Percentiles rank a stretch among this genome's conserved stretches.
Evolutionary conservation across 768 basidiomycete species (phyloP).

Genomic region (Coprinopsis sp.): DNA sequence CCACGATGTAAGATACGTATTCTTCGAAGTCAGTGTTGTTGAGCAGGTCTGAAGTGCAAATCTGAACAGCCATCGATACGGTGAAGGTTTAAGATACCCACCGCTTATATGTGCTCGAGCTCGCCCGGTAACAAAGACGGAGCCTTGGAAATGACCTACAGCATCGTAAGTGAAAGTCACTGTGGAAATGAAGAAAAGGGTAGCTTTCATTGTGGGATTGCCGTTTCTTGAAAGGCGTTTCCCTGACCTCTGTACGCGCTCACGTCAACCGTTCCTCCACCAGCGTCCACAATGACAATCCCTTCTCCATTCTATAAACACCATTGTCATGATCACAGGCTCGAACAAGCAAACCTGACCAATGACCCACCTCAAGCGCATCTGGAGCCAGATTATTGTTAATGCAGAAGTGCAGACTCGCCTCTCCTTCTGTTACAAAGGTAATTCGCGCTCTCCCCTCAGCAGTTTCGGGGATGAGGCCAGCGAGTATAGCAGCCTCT

Average conservation of each 20-base stretch:
- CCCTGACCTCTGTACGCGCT: conserved; percentile 41
- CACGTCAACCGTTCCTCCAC: conserved; percentile 57
- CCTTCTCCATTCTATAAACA: conserved; percentile 18
- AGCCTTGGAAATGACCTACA: conserved; percentile 40
- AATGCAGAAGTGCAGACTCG: conserved; percentile 53
- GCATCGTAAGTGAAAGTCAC: background rate
- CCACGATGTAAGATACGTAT: conserved; percentile 36
- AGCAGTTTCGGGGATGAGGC: conserved; percentile 36
- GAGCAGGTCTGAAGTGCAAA: conserved; percentile 28
- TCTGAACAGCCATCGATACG: background rate
- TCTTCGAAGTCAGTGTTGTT: conserved; percentile 33
- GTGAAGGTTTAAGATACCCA: conserved; percentile 12
- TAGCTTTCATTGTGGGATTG: conserved; percentile 30
- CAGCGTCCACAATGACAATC: conserved; percentile 52
- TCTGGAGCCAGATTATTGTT: conserved; percentile 37
- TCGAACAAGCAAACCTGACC: background rate
- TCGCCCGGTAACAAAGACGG: conserved; percentile 38
- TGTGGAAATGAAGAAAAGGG: background rate
- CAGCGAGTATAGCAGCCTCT: conserved; percentile 43
- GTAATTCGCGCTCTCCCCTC: conserved; percentile 37
- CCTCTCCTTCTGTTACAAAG: conserved; percentile 58
- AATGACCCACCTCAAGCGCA: conserved; percentile 19
- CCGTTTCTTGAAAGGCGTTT: conserved; percentile 37
- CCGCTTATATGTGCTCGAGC: conserved; percentile 31
- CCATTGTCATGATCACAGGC: background rate